Evolutionary conservation across 176 grass and related monocot species (phyloP).

Genomic region (Carex cristatella): DNA sequence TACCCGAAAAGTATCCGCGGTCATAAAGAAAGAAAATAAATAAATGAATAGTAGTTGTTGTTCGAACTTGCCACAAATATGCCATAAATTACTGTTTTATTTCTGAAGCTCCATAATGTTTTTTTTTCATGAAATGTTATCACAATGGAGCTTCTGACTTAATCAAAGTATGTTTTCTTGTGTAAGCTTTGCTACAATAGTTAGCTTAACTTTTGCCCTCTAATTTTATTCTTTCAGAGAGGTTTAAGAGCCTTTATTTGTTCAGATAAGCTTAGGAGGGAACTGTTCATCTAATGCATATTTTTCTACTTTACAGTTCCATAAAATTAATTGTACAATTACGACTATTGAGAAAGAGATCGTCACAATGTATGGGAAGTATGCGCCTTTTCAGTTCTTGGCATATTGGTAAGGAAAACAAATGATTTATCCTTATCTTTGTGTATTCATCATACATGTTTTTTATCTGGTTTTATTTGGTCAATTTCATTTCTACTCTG

Average conservation of each 20-base stretch:
- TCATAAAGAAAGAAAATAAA: not conserved
- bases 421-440: not conserved
- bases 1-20: not conserved
- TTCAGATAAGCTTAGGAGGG: not conserved
- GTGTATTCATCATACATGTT: not conserved
- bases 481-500: not conserved
- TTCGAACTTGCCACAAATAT: not conserved
- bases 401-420: slow-evolving; percentile 61
- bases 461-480: not conserved
- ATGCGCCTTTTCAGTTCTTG: slow-evolving; percentile 74
- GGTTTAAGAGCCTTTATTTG: not conserved
- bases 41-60: not conserved
- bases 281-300: slow-evolving; percentile 2
- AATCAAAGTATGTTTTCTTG: not conserved
- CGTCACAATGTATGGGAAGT: slow-evolving; percentile 48
- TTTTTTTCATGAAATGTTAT: not conserved
- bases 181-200: not conserved
- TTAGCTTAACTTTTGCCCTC: not conserved
- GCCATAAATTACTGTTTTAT: not conserved
- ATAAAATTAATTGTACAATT: slow-evolving; percentile 41
- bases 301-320: slow-evolving; percentile 37
- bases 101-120: not conserved
- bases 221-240: not conserved
- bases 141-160: not conserved
- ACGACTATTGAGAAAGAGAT: slow-evolving; percentile 38